phyloP scores from a whole-genome alignment of 192 early-diverging fungal genomes.

The Phlyctochytrium arcticum region DNA sequence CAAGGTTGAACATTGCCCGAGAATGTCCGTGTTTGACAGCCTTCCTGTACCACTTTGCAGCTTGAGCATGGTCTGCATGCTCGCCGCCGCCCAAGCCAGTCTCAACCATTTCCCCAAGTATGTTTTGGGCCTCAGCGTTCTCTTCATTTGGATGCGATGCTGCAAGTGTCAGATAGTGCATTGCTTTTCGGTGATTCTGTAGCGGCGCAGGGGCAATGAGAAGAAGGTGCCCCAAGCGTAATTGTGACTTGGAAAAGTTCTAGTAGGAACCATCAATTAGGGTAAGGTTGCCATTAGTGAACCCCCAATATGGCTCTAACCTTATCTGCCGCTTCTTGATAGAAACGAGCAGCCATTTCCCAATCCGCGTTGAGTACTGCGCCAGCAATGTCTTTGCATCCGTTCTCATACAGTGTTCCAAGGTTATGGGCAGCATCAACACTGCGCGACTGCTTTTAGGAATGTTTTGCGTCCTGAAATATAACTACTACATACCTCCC shows the following conservation, averaged over 20 bases:
- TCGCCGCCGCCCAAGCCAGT: constrained; percentile 30
- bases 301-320: constrained; percentile 1
- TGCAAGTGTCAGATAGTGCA: constrained; percentile 24
- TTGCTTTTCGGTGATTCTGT: constrained; percentile 19
- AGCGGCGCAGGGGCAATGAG: constrained; percentile 19
- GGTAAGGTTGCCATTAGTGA: not conserved
- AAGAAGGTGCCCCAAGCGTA: constrained; percentile 32
- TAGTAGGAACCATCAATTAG: not conserved
- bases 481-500: constrained; percentile 42
- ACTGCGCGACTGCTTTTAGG: too few species aligned
- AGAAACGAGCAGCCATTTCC: constrained; percentile 44
- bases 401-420: constrained; percentile 46
- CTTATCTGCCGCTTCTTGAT: constrained; percentile 40
- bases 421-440: constrained; percentile 48
- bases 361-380: constrained; percentile 33
- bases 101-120: constrained; percentile 45
- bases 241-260: constrained; percentile 38
- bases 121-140: constrained; percentile 40
- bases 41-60: constrained; percentile 31
- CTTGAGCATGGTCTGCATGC: constrained; percentile 7
- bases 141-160: constrained; percentile 8
- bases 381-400: constrained; percentile 37
- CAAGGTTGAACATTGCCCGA: constrained; percentile 35
- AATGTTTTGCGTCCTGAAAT: too few species aligned
- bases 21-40: constrained; percentile 38